Conservation (phyloP, 2,329 filamentous ascomycete genomes). For the Colletotrichum liaoningense region DNA sequence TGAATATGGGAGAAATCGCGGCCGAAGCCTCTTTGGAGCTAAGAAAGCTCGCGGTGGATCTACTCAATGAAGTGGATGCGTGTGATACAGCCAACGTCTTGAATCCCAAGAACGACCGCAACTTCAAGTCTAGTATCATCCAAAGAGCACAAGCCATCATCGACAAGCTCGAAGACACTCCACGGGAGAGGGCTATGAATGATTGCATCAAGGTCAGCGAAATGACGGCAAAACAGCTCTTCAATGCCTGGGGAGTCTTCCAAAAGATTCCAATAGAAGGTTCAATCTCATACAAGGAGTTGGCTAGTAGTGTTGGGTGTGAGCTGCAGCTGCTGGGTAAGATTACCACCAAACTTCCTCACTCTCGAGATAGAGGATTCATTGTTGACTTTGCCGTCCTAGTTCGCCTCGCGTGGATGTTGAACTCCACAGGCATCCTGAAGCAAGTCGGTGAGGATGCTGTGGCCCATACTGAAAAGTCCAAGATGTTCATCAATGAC, state of each 20-base stretch:
- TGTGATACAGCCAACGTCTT: neutral
- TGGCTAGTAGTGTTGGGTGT: constrained; percentile 42
- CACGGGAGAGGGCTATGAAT: neutral
- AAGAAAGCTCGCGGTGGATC: neutral
- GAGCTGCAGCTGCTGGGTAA: constrained; percentile 43
- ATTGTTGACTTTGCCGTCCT: constrained; percentile 30
- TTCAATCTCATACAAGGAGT: constrained; percentile 41
- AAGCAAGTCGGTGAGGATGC: constrained; percentile 33
- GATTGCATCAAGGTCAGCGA: neutral
- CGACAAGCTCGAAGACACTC: neutral
- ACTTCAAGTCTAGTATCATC: neutral
- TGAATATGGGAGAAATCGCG: neutral
- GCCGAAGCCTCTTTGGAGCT: neutral
- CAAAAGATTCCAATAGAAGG: constrained; percentile 44
- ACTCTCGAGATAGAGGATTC: neutral
- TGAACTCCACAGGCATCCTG: constrained; percentile 38
- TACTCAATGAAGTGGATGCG: neutral
- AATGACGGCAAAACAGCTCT: constrained; percentile 38
- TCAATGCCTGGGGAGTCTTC: constrained; percentile 47
- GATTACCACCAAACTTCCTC: neutral
- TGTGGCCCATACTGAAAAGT: constrained; percentile 39
- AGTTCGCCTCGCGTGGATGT: constrained; percentile 16
- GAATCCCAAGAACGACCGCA: neutral
- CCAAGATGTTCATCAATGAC: constrained; percentile 22
- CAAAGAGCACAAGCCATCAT: neutral